Evolutionary conservation across 2,329 filamentous ascomycete genomes (phyloP).

Genomic region (Aspergillus novofumigatus): DNA sequence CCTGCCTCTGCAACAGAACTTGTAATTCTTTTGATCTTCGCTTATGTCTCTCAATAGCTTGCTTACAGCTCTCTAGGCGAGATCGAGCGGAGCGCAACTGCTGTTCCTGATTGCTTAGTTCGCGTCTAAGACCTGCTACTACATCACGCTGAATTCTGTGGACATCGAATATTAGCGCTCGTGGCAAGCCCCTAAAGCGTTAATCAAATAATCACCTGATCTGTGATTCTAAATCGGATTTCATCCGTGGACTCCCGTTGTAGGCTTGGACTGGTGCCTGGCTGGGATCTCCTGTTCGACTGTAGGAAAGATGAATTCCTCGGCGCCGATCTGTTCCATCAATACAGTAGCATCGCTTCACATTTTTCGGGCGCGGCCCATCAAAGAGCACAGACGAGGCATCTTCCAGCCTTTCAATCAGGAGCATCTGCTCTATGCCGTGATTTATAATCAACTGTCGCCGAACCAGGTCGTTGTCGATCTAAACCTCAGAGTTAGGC

Average conservation of each 20-base stretch:
- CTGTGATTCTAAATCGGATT: slow-evolving; percentile 67
- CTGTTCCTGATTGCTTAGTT: slow-evolving; percentile 51
- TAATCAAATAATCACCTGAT: slow-evolving; percentile 44
- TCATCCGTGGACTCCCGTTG: slow-evolving; percentile 65
- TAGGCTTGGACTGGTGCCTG: slow-evolving; percentile 53
- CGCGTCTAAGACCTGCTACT: slow-evolving; percentile 51
- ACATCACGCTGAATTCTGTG: slow-evolving; percentile 44
- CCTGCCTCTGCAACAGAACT: slow-evolving; percentile 54
- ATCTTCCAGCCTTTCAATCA: slow-evolving; percentile 65
- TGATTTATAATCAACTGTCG: slow-evolving; percentile 81
- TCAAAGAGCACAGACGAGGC: slow-evolving; percentile 68
- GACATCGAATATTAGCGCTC: slow-evolving; percentile 2
- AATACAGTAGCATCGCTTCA: slow-evolving; percentile 62
- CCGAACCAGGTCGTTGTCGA: slow-evolving; percentile 73
- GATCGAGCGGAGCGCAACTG: slow-evolving; percentile 48
- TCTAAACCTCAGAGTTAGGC: slow-evolving; percentile 42
- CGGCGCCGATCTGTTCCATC: slow-evolving; percentile 60
- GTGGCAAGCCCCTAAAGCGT: background rate
- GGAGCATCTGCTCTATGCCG: slow-evolving; percentile 75
- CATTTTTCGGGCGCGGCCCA: slow-evolving; percentile 61
- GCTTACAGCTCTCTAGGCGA: slow-evolving; percentile 47
- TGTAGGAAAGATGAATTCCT: slow-evolving; percentile 57
- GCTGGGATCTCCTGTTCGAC: slow-evolving; percentile 46
- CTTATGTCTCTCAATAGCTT: slow-evolving; percentile 49
- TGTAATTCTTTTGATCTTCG: slow-evolving; percentile 48